These are phyloP conservation scores for Macroventuria anomochaeta DNA, from an alignment of 2,329 filamentous ascomycete species.

Conservation along the genomic window DNA sequence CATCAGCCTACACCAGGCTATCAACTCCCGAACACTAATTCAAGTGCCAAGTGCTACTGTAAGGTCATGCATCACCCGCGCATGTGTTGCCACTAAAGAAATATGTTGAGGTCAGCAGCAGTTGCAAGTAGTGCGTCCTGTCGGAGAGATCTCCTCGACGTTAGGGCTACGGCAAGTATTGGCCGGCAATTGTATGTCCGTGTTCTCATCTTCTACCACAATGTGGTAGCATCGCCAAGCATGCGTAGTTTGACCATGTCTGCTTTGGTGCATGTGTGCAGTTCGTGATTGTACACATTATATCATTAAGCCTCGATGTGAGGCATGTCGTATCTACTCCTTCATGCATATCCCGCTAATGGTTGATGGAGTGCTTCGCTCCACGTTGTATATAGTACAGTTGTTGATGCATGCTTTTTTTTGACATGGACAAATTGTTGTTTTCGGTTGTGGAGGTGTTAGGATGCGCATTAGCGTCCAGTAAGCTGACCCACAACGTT, in stretches of 20 bases:
- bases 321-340: background rate
- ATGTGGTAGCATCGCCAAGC: too few species aligned
- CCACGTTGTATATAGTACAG: slow-evolving; percentile 4
- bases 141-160: slow-evolving; percentile 9
- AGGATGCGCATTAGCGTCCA: slow-evolving; percentile 19
- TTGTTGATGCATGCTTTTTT: background rate
- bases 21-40: too few species aligned
- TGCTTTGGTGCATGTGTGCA: background rate
- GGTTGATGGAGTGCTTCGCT: background rate
- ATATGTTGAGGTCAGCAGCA: slow-evolving; percentile 9
- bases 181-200: background rate
- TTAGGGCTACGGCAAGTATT: background rate
- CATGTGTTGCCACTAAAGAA: background rate
- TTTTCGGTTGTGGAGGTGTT: too few species aligned
- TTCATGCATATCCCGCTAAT: background rate
- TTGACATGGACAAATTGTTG: too few species aligned
- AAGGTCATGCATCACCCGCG: background rate
- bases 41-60: too few species aligned
- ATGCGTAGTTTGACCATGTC: too few species aligned
- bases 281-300: slow-evolving; percentile 5
- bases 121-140: background rate
- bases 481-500: slow-evolving; percentile 35
- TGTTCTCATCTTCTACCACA: too few species aligned
- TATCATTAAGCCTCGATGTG: background rate
- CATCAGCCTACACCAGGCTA: too few species aligned